Conservation (phyloP, 768 basidiomycete genomes). For the Lyophyllum atratum region DNA sequence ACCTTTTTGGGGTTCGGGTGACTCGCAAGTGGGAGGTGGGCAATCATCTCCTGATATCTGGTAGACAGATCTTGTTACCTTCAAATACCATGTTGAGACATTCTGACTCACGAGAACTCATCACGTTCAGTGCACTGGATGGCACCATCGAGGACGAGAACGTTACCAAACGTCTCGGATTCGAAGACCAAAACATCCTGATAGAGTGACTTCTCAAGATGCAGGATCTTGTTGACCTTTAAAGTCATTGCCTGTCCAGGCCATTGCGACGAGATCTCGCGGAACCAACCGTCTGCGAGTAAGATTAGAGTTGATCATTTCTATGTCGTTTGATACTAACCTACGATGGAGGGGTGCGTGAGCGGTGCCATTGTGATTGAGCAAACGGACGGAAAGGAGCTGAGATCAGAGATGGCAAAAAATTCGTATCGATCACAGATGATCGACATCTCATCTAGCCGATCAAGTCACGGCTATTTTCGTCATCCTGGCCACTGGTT, state of each 20-base stretch:
- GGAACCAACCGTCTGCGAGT: slow-evolving; percentile 85
- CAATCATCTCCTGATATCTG: slow-evolving; percentile 99
- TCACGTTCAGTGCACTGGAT: slow-evolving; percentile 98
- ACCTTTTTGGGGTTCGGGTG: slow-evolving; percentile 97
- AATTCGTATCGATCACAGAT: too few relatives aligned
- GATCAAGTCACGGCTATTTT: too few relatives aligned
- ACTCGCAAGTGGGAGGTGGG: slow-evolving; percentile 92
- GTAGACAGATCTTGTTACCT: neutral
- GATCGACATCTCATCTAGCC: too few relatives aligned
- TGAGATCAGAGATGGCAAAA: too few relatives aligned
- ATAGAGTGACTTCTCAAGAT: slow-evolving; percentile 89
- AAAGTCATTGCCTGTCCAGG: slow-evolving; percentile 97
- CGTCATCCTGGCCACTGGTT: too few relatives aligned
- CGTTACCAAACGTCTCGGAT: slow-evolving; percentile 96
- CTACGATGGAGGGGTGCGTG: slow-evolving; percentile 57
- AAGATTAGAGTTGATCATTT: neutral
- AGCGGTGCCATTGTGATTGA: slow-evolving; percentile 64
- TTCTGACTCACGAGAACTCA: slow-evolving; percentile 87
- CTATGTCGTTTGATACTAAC: slow-evolving; percentile 27
- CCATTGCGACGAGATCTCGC: slow-evolving; percentile 95
- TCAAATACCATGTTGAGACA: neutral
- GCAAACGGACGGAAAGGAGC: too few relatives aligned
- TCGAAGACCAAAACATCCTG: slow-evolving; percentile 98
- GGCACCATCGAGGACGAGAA: slow-evolving; percentile 91
- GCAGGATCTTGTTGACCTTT: slow-evolving; percentile 93